A percentile compares a stretch with the other conserved stretches of the same genome.
Evolutionary conservation across 495 filamentous ascomycete species (phyloP).

Genomic region (Aspergillus nidulans): DNA sequence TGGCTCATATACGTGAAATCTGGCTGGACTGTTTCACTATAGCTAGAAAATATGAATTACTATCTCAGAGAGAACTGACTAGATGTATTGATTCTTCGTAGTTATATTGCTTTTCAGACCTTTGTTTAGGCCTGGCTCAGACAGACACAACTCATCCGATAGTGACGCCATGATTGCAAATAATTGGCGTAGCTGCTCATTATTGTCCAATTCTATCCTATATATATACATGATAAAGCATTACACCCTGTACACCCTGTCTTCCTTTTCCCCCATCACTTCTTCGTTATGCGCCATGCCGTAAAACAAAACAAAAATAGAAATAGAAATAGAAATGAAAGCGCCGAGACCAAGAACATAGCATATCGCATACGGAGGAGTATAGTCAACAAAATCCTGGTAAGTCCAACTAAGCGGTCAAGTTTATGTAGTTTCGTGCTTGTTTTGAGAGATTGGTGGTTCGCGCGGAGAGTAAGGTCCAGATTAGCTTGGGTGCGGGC

Average conservation of each 20-base stretch:
- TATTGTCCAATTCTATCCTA: no score
- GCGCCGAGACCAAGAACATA: background rate
- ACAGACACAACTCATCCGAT: no score
- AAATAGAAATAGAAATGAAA: background rate
- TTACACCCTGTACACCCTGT: background rate
- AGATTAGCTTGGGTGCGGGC: no score
- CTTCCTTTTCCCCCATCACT: background rate
- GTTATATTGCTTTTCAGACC: no score
- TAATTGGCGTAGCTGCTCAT: no score
- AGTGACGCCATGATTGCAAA: no score
- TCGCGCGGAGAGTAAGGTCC: no score
- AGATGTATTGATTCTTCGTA: background rate
- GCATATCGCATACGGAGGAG: background rate
- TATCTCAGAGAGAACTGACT: background rate
- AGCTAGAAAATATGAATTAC: background rate
- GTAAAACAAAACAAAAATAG: background rate
- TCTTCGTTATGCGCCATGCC: background rate
- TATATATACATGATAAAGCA: background rate
- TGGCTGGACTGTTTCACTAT: constrained; percentile 2
- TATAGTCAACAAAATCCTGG: background rate
- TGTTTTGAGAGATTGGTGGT: no score
- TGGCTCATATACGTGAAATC: background rate
- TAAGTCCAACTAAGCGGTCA: no score
- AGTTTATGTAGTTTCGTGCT: no score
- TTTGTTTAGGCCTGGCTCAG: no score